Percentiles rank a stretch among this genome's conserved stretches.
These are phyloP conservation scores for Alloascoidea africana DNA, from an alignment of 805 yeast species.

Conservation along the genomic window DNA sequence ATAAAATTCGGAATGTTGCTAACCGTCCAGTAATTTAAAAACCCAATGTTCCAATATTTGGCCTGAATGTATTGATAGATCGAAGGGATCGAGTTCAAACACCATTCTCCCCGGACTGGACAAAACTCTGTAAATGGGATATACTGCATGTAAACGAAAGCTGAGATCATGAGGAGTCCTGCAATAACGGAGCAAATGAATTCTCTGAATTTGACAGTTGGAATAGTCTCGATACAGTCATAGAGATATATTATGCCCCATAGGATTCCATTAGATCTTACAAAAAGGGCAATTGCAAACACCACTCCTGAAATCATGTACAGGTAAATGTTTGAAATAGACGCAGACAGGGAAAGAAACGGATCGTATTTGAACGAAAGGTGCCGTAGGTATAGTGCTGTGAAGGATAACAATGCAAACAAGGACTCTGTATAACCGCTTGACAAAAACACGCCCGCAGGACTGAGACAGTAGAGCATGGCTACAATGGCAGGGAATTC, in stretches of 20 bases:
- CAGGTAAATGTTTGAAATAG: constrained; percentile 3
- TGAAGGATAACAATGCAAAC: constrained; percentile 44
- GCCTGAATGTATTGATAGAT: constrained; percentile 59
- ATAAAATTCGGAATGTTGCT: constrained; percentile 74
- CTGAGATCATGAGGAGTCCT: constrained; percentile 37
- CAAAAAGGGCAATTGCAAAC: constrained; percentile 40
- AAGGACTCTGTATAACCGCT: constrained; percentile 66
- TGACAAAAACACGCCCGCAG: constrained; percentile 68
- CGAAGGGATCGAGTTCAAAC: constrained; percentile 38
- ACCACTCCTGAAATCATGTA: constrained; percentile 35
- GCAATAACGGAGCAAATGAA: constrained; percentile 22
- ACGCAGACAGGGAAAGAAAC: not conserved
- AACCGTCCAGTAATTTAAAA: constrained; percentile 67
- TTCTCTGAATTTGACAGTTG: not conserved
- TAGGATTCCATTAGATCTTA: constrained; percentile 65
- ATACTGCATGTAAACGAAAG: constrained; percentile 31
- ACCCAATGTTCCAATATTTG: constrained; percentile 77
- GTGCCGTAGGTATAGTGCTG: constrained; percentile 35
- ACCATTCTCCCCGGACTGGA: constrained; percentile 69
- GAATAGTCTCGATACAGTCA: constrained; percentile 27
- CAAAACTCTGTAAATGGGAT: constrained; percentile 48
- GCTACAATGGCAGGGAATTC: constrained; percentile 21
- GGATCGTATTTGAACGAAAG: constrained; percentile 7
- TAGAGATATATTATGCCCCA: constrained; percentile 52
- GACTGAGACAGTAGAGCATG: constrained; percentile 40